A percentile compares a stretch with the other conserved stretches of the same genome.
Evolutionary conservation across 192 early-diverging fungal genomes (phyloP).

Genomic region (Entophlyctis luteolus): DNA sequence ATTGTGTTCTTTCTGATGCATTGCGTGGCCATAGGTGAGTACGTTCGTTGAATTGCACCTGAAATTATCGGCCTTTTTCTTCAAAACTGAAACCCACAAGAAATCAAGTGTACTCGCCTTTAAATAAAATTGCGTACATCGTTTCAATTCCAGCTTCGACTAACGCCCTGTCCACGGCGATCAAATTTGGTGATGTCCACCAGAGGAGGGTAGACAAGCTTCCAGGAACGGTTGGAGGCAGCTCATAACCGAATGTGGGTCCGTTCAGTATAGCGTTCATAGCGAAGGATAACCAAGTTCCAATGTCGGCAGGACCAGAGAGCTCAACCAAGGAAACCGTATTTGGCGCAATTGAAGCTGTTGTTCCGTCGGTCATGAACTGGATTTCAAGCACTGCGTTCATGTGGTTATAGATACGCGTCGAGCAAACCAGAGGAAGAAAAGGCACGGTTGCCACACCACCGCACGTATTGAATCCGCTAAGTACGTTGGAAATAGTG

Average conservation of each 20-base stretch:
- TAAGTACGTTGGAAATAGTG: slow-evolving; percentile 1
- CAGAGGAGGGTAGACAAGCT: slow-evolving; percentile 22
- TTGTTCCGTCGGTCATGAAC: slow-evolving; percentile 26
- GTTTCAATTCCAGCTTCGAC: slow-evolving; percentile 29
- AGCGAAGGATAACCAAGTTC: neutral
- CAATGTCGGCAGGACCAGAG: neutral
- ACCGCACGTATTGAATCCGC: slow-evolving; percentile 5
- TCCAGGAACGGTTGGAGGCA: slow-evolving; percentile 17
- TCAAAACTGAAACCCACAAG: no score
- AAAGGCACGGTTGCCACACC: neutral
- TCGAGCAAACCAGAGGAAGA: slow-evolving; percentile 15
- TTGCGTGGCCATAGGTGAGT: neutral
- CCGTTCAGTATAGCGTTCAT: neutral
- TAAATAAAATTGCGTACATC: slow-evolving; percentile 21
- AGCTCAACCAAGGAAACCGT: neutral
- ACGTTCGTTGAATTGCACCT: slow-evolving; percentile 16
- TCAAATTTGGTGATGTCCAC: slow-evolving; percentile 27
- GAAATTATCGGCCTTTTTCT: no score
- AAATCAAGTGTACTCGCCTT: no score
- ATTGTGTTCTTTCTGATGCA: slow-evolving; percentile 4
- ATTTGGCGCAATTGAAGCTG: slow-evolving; percentile 21
- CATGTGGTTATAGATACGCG: slow-evolving; percentile 1
- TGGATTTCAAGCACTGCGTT: neutral
- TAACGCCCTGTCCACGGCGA: slow-evolving; percentile 3
- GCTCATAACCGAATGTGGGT: neutral